A percentile compares a stretch with the other conserved stretches of the same genome.
phyloP scores from a whole-genome alignment of 2,329 filamentous ascomycete genomes.

The Ceratocystis lukuohia region DNA sequence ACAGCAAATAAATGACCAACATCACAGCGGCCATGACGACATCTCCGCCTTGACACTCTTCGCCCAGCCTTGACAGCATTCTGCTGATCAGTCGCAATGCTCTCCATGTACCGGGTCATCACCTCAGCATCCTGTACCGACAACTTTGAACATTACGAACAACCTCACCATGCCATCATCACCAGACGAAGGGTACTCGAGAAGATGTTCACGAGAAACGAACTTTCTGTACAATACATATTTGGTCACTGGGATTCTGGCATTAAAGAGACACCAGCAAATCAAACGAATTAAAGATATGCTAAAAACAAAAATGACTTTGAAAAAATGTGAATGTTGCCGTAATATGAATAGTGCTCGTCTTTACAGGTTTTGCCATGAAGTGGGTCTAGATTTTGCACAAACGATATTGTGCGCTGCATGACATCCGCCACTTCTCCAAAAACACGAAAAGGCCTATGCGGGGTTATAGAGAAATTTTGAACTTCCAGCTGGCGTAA shows the following conservation, averaged over 20 bases:
- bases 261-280: slow-evolving; percentile 14
- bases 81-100: not conserved
- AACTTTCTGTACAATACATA: slow-evolving; percentile 14
- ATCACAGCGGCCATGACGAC: slow-evolving; percentile 41
- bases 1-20: slow-evolving; percentile 56
- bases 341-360: not conserved
- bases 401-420: not conserved
- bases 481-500: not conserved
- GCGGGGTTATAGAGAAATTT: not conserved
- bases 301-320: not conserved
- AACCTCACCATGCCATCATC: slow-evolving; percentile 1
- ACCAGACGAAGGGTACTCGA: slow-evolving; percentile 11
- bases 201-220: slow-evolving; percentile 19
- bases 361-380: not conserved
- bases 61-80: slow-evolving; percentile 8
- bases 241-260: slow-evolving; percentile 16
- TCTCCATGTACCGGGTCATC: not conserved
- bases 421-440: not conserved
- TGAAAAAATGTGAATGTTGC: not conserved
- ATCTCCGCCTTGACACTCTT: slow-evolving; percentile 25
- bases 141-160: slow-evolving; percentile 7
- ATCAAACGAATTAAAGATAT: slow-evolving; percentile 12
- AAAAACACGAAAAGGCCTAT: not conserved
- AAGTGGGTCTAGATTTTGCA: not conserved
- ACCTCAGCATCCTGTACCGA: slow-evolving; percentile 5